Evolutionary conservation across 768 basidiomycete species (phyloP), one percentile per base, ranked within the genome.

Genomic region (Polyporus arcularius): DNA sequence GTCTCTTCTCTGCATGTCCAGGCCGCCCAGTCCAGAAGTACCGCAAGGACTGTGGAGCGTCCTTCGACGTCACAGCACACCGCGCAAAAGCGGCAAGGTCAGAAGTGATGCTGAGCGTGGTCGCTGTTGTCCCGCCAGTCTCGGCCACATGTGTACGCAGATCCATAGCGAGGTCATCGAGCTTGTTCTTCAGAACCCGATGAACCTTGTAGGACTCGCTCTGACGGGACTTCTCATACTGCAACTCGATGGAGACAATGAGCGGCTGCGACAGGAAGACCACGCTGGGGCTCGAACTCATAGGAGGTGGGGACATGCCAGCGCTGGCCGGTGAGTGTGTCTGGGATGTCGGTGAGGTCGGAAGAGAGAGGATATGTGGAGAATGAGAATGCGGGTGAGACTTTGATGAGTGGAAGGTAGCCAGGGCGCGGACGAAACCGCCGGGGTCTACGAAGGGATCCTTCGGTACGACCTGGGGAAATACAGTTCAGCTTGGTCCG

Each of bases 371-470:
- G 53, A 56, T 28, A 49, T 62, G 60, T 10, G 48, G 49, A 43
- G 66, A 63, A 39, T 64, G 62, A 2, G 55, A 41, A 50, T 70
- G 69, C 1, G 63, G 53, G 58, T 70, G 70, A 3, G 61, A 47
- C 42, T 70, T 69, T 10, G 68, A 56, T 4, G 62, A 49, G 15
- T 70, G 69, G 51, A 76, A 77, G 30, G 64, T 61, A 1, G 71
- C 66, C 6, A 93, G 75, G 1, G 82, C 81, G 28, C 75, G 71
- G 21, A 81, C 67, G 61, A 94, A 88, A 9, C 75, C 75, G 42
- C 81, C 70, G 0, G 90, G 89, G 58, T 90, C 82, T 47, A 90
- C 75, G 68, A 94, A 92, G 1, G 92, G 92, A 71, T 94, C 92
- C 70, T 86, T 87, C 2, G 91, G 88, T 40, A 87, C 75, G 35